Conservation (phyloP, 441 rosid species). For the Bruguiera hainesii region DNA sequence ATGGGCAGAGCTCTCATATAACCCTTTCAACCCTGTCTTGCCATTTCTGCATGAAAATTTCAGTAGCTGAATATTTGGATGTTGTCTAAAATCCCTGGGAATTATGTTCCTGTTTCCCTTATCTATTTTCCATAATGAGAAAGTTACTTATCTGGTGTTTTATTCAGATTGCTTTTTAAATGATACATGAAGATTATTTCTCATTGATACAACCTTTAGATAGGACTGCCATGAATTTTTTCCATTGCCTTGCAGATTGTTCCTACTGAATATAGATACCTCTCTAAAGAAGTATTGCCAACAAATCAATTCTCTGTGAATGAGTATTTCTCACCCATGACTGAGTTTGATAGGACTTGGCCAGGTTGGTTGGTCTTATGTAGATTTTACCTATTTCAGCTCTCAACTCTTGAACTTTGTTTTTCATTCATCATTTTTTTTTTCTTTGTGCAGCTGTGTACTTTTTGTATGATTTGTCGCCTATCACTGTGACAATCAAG, state of each 20-base stretch:
- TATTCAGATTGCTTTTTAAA: not conserved
- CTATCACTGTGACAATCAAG: slow-evolving; percentile 89
- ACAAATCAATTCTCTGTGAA: slow-evolving; percentile 96
- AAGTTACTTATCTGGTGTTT: no score
- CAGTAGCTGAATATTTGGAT: not conserved
- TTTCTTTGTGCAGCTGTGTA: slow-evolving; percentile 64
- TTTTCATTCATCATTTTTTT: slow-evolving; percentile 6
- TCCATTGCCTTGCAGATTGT: slow-evolving; percentile 57
- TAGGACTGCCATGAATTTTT: not conserved
- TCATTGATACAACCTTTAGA: not conserved
- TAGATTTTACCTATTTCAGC: not conserved
- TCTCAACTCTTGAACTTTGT: slow-evolving; percentile 13
- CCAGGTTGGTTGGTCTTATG: slow-evolving; percentile 64
- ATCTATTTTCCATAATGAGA: not conserved
- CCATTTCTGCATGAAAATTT: not conserved
- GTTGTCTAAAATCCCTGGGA: no score
- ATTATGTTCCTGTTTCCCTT: not conserved
- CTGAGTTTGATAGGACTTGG: slow-evolving; percentile 69
- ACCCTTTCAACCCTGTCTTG: no score
- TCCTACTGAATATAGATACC: slow-evolving; percentile 90
- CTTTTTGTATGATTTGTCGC: slow-evolving; percentile 94
- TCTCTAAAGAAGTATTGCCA: slow-evolving; percentile 77
- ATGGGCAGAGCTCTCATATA: not conserved
- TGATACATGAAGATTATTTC: not conserved
- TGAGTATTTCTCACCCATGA: slow-evolving; percentile 80